Base-by-base conservation (phyloP, 441 rosid genomes). In the Manihot esculenta region DNA sequence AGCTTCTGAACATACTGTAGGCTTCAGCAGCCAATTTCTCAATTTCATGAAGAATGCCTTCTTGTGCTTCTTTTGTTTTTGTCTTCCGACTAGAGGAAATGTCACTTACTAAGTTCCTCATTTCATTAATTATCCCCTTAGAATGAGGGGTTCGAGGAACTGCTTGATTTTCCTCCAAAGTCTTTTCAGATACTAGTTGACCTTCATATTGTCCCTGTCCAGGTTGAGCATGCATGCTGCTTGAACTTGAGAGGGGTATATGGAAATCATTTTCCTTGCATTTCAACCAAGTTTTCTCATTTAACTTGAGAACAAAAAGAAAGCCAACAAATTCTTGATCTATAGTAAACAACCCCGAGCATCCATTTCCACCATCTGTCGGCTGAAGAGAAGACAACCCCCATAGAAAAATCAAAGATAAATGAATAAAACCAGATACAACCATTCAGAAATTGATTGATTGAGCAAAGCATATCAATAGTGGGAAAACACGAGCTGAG, bases 11-110 rank as follows among this genome's bases (percentile, higher is more conserved):
- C 68, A 94, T 94, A 76, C 94, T 87, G 75, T 94, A 94, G 58
- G 99, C 99, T 85, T 94, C 97, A 23, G 99, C 97, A 74, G 99
- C 99, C 84, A 94, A 84, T 78, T 89, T 92, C 83, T 94, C 99
- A 70, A 94, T 94, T 78, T 94, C 97, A 72, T 86, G 90, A 68
- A 94, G 97, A 85, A 94, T 92, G 74, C 80, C 87, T 84, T 84
- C 89, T 61, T 94, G 93, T 72, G 78, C 87, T 83, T 84, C 94
- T 83, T 87, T 94, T 55, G 80, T 85, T 77, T 90, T 85, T 23
- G 75, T 81, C 75, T 73, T 82, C 80, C 66, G 84, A 63, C 61
- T 79, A 60, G 86, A 68, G 63, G 90, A 85, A 80, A 94, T 80
- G 80, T 75, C 96, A 72, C 70, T 84, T 33, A 85, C 91, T 83